Conservation (phyloP, 495 filamentous ascomycete genomes). For the Penicillium diatomitis region DNA sequence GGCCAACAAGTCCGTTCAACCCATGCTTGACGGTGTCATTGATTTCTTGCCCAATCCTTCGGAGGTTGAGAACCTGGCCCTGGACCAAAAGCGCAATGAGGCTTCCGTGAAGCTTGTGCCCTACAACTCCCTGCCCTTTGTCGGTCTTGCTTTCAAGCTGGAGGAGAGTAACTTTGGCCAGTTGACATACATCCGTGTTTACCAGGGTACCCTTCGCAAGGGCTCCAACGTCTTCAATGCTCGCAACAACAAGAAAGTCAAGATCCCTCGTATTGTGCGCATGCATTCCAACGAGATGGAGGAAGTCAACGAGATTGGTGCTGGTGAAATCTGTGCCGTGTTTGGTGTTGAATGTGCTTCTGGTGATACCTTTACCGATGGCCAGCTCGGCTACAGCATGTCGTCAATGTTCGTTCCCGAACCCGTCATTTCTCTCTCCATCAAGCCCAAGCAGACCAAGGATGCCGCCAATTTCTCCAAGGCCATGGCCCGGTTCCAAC, state of each 20-base stretch:
- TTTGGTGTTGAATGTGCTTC: constrained; percentile 98
- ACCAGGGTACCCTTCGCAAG: constrained; percentile 87
- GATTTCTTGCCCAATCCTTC: constrained; percentile 92
- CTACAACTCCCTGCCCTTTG: constrained; percentile 87
- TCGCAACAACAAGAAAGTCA: constrained; percentile 88
- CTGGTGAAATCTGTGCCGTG: constrained; percentile 96
- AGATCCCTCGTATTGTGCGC: constrained; percentile 92
- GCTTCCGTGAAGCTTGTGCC: constrained; percentile 75
- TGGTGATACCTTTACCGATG: constrained; percentile 97
- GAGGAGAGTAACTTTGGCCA: constrained; percentile 99
- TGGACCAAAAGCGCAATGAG: constrained; percentile 74
- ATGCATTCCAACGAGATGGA: constrained; percentile 99
- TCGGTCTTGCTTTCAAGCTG: constrained; percentile 96
- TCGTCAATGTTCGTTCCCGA: constrained; percentile 98
- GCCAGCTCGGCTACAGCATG: constrained; percentile 87
- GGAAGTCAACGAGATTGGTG: constrained; percentile 81
- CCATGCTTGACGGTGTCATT: constrained; percentile 93
- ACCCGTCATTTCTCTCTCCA: constrained; percentile 93
- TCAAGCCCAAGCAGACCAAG: constrained; percentile 91
- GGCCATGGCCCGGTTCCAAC: constrained; percentile 97
- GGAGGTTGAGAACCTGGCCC: constrained; percentile 82
- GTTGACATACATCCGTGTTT: constrained; percentile 96
- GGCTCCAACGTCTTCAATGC: constrained; percentile 88
- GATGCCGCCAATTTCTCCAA: constrained; percentile 94
- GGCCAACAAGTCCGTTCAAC: constrained; percentile 91